Conservation (phyloP, 306 rosid species). For the Alnus rubra region DNA sequence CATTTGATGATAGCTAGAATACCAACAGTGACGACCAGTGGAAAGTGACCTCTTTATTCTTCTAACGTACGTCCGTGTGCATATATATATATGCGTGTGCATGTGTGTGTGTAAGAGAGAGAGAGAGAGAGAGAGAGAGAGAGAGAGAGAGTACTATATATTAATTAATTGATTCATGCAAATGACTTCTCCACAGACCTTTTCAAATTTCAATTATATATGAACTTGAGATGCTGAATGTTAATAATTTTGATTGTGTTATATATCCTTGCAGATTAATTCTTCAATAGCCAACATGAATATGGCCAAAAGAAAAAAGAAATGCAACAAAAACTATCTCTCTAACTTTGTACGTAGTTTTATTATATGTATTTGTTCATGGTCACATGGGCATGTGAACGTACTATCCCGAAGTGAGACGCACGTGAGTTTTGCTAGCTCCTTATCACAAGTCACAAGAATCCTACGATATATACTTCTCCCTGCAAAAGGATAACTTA, state of each 20-base stretch:
- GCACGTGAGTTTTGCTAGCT: constrained; percentile 88
- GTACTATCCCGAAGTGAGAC: constrained; percentile 87
- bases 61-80: background rate
- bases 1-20: constrained; percentile 32
- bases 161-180: background rate
- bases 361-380: constrained; percentile 49
- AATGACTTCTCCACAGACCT: constrained; percentile 17
- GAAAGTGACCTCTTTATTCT: constrained; percentile 45
- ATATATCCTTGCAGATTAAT: constrained; percentile 35
- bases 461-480: constrained; percentile 30
- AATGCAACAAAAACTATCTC: constrained; percentile 24
- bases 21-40: constrained; percentile 27
- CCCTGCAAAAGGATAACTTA: constrained; percentile 15
- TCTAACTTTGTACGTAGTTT: constrained; percentile 63
- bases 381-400: constrained; percentile 81
- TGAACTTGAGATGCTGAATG: background rate
- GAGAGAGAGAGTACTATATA: too few species aligned
- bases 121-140: background rate
- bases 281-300: constrained; percentile 47
- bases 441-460: constrained; percentile 45
- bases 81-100: background rate
- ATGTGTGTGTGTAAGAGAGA: background rate
- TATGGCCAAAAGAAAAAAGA: background rate
- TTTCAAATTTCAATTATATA: background rate
- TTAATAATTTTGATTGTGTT: background rate